Base-by-base conservation (phyloP, 2,329 filamentous ascomycete species). In the Aulographum hederae region DNA sequence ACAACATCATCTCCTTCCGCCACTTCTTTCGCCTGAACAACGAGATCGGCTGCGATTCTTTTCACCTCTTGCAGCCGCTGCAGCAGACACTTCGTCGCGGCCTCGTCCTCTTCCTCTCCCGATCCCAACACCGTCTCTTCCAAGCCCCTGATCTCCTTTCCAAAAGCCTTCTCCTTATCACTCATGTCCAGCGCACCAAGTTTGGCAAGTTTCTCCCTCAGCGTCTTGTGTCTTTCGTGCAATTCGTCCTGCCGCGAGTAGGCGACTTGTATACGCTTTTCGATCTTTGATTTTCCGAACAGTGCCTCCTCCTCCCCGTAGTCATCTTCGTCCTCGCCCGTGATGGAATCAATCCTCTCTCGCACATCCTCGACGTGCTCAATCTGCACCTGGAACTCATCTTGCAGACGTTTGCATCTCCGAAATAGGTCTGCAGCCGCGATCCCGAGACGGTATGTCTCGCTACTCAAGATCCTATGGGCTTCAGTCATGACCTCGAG, bases 371-470 rank as follows among this genome's bases (percentile, higher is more conserved):
- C 68, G 18, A 69, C 73, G 41, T 73, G 71, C 37, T 56, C 56
- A 16, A 84, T 65, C 46, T 85, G 78, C 38, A 25, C n/a, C 8
- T 25, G 8, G 21, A 25, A 8, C 21, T 25, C n/a, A 13, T 61
- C 57, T 42, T 76, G 72, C 17, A 85, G 60, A 28, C 70, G 62
- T 41, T 77, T 67, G 38, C 77, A 80, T 33, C 73, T 65, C 17
- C 73, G 62, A 53, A 84, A 85, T 4, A 85, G 58, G 42, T 82
- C 76, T 2, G 77, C 69, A 1, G 75, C 78, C 1, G 75, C 78
- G 27, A 67, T 57, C 12, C 77, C 76, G 8, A 85, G 61, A 8
- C 61, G 62, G 41, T 76, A 63, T 0, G 76, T 81, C 50, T 85
- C 77, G 6, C 67, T 64, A 38, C 71, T 71, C 4, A 85, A 59